Percentiles rank a stretch among this genome's conserved stretches.
phyloP scores from a whole-genome alignment of 2,329 filamentous ascomycete species.

The Claviceps sp. region DNA sequence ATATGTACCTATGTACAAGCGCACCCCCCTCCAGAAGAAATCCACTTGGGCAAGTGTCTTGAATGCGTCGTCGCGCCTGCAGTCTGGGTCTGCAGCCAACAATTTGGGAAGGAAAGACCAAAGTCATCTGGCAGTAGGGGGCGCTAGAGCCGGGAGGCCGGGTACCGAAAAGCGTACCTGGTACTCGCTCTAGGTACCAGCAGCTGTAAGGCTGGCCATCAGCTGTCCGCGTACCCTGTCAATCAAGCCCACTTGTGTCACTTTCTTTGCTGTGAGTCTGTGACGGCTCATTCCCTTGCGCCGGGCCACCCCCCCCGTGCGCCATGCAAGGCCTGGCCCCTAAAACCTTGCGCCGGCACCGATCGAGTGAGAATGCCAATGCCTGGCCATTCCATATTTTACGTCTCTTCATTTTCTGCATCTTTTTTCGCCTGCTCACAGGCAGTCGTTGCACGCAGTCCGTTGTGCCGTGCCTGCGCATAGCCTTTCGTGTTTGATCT shows the following conservation, averaged over 20 bases:
- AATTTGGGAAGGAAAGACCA: not conserved
- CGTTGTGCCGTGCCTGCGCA: not conserved
- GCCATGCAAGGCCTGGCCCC: constrained; percentile 5
- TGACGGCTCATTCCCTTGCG: constrained; percentile 1
- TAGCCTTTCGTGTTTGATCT: not conserved
- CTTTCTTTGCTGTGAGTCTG: not conserved
- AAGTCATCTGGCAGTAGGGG: not conserved
- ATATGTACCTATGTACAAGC: not conserved
- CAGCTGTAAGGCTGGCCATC: not conserved
- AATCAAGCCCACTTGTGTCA: not conserved
- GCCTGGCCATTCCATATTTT: constrained; percentile 1
- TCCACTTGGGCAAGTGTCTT: not conserved
- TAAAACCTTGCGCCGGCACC: constrained; percentile 4
- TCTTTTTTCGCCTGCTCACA: not conserved
- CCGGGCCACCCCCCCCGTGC: constrained; percentile 3
- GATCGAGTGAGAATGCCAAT: constrained; percentile 4
- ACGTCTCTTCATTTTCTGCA: constrained; percentile 1
- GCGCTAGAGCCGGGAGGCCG: constrained; percentile 2
- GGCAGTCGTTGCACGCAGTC: not conserved
- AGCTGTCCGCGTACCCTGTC: not conserved
- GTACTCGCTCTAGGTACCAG: not conserved
- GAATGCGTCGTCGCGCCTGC: constrained; percentile 1
- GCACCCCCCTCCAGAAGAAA: not conserved
- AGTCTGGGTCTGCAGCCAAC: not conserved
- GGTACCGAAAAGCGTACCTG: constrained; percentile 3